Evolutionary conservation across 164 flowering plant species (phyloP).

Genomic region (Piper longum): DNA sequence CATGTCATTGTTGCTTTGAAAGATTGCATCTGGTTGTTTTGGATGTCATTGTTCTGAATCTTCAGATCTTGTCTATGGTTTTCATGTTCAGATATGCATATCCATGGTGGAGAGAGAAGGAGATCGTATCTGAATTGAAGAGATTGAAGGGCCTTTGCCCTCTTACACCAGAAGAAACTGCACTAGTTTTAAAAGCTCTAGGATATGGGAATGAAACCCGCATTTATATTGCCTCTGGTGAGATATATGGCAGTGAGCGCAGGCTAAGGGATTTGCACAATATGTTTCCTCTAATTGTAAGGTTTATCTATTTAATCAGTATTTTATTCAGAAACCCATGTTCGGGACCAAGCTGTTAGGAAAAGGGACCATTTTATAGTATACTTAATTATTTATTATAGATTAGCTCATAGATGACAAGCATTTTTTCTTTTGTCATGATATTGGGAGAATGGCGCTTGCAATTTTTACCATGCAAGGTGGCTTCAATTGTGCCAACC

Average conservation of each 20-base stretch:
- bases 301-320: conserved; percentile 11
- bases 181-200: conserved; percentile 63
- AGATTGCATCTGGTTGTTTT: no score
- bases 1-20: no score
- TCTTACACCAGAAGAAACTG: conserved; percentile 88
- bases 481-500: no score
- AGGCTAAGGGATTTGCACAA: conserved; percentile 62
- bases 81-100: conserved; percentile 64
- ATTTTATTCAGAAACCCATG: no score
- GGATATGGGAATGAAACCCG: conserved; percentile 62
- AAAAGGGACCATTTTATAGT: not conserved
- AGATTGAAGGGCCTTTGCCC: conserved; percentile 86
- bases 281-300: conserved; percentile 74
- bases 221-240: conserved; percentile 95
- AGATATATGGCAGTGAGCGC: conserved; percentile 78
- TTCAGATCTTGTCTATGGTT: no score
- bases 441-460: not conserved
- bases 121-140: conserved; percentile 70
- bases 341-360: not conserved
- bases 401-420: not conserved
- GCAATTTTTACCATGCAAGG: not conserved
- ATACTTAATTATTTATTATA: not conserved
- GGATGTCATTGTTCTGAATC: no score
- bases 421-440: not conserved
- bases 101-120: conserved; percentile 99